Percentiles rank a stretch among this genome's conserved stretches.
phyloP scores from a whole-genome alignment of 2,329 filamentous ascomycete species.

The Colletotrichum cereale region DNA sequence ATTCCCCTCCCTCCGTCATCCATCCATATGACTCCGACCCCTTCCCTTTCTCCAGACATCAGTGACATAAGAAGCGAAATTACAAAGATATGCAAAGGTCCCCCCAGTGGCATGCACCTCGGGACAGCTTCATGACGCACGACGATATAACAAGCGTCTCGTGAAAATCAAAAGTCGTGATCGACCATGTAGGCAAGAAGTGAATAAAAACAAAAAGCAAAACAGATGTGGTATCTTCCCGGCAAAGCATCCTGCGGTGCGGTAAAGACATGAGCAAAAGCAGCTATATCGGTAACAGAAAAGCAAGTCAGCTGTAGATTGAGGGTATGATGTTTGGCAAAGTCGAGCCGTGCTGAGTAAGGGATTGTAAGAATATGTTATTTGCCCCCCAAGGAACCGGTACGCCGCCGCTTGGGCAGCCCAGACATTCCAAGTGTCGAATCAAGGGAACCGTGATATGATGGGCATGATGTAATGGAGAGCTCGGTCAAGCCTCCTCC shows the following conservation, averaged over 20 bases:
- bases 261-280: conserved; percentile 34
- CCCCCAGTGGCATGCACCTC: conserved; percentile 7
- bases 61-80: conserved; percentile 29
- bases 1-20: neutral
- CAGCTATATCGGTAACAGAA: conserved; percentile 33
- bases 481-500: conserved; percentile 64
- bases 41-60: conserved; percentile 30
- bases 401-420: conserved; percentile 29
- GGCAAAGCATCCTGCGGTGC: conserved; percentile 39
- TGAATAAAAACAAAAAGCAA: conserved; percentile 19
- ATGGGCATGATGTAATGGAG: conserved; percentile 25
- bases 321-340: conserved; percentile 37
- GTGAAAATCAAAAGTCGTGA: neutral
- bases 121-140: conserved; percentile 9
- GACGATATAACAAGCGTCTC: conserved; percentile 20
- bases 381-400: conserved; percentile 26
- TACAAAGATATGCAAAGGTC: conserved; percentile 18
- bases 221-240: conserved; percentile 41
- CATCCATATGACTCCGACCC: conserved; percentile 20
- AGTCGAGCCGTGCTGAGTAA: conserved; percentile 34
- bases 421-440: conserved; percentile 22
- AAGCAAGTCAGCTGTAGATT: conserved; percentile 33
- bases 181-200: conserved; percentile 13
- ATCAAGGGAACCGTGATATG: conserved; percentile 30
- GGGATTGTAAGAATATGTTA: conserved; percentile 28